Percentiles rank a stretch among this genome's conserved stretches.
Evolutionary conservation across 1,139 yeast genomes (phyloP).

Genomic region (Pichia sorboxylosa): DNA sequence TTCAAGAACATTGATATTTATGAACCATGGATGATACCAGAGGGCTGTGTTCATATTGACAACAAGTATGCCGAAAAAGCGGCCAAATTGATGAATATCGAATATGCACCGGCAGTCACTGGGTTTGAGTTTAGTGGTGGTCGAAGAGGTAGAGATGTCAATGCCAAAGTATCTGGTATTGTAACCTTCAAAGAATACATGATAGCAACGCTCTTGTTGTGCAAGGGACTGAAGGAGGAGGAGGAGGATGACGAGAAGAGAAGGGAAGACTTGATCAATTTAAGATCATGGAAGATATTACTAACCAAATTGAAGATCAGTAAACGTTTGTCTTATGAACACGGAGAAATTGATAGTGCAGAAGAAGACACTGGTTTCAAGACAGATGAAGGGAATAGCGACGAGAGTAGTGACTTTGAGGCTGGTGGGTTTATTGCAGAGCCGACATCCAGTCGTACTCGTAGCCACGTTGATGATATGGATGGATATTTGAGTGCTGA

Average conservation of each 20-base stretch:
- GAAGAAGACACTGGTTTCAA: slow-evolving; percentile 14
- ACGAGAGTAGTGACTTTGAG: slow-evolving; percentile 10
- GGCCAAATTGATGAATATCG: slow-evolving; percentile 57
- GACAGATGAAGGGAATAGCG: not conserved
- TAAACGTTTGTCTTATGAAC: slow-evolving; percentile 51
- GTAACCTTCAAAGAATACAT: slow-evolving; percentile 53
- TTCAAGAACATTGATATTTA: slow-evolving; percentile 79
- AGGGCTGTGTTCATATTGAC: slow-evolving; percentile 56
- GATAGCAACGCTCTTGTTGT: slow-evolving; percentile 54
- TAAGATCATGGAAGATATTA: slow-evolving; percentile 64
- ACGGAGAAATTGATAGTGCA: slow-evolving; percentile 41
- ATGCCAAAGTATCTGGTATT: slow-evolving; percentile 66
- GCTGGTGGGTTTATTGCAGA: slow-evolving; percentile 14
- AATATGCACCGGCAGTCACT: slow-evolving; percentile 78
- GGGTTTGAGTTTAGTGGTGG: slow-evolving; percentile 60
- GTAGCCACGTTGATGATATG: slow-evolving; percentile 3
- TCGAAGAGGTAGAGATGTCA: slow-evolving; percentile 30
- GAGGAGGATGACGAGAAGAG: slow-evolving; percentile 38
- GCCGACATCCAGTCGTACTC: slow-evolving; percentile 8
- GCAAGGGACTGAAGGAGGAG: slow-evolving; percentile 43
- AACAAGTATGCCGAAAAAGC: slow-evolving; percentile 52
- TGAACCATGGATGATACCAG: slow-evolving; percentile 70
- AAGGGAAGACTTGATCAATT: slow-evolving; percentile 38
- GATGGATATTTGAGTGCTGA: not conserved
- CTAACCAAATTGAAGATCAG: slow-evolving; percentile 61